A percentile compares a stretch with the other conserved stretches of the same genome.
These are phyloP conservation scores for Russula vinacea DNA, from an alignment of 768 basidiomycete genomes.

Conservation along the genomic window DNA sequence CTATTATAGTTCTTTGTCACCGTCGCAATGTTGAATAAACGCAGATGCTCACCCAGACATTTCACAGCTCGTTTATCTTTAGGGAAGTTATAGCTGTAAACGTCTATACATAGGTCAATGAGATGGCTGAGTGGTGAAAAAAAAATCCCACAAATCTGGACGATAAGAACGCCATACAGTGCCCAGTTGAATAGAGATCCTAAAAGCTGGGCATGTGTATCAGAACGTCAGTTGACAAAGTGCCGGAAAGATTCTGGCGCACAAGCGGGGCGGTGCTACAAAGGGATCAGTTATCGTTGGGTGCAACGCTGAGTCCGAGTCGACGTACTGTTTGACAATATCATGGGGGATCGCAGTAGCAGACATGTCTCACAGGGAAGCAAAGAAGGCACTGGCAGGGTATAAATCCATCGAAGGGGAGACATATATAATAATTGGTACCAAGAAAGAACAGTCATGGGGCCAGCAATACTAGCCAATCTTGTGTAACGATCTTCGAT, in stretches of 20 bases:
- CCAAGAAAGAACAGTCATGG: neutral
- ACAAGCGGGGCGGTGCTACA: conserved; percentile 19
- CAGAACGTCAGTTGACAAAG: neutral
- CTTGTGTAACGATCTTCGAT: neutral
- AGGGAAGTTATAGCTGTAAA: conserved; percentile 26
- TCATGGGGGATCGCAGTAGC: neutral
- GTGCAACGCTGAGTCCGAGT: too few relatives aligned
- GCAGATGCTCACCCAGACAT: conserved; percentile 2
- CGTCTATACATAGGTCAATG: conserved; percentile 11
- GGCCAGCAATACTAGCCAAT: too few relatives aligned
- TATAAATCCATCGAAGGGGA: neutral
- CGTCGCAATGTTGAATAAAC: neutral
- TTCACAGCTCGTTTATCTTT: conserved; percentile 2
- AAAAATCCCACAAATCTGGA: conserved; percentile 34
- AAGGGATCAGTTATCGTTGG: neutral
- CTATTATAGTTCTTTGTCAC: conserved; percentile 20
- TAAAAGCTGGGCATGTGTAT: conserved; percentile 7
- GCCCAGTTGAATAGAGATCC: conserved; percentile 32
- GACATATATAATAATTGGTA: neutral
- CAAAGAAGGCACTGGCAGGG: neutral
- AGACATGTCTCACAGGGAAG: neutral
- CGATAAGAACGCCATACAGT: conserved; percentile 34
- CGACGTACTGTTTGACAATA: conserved; percentile 1
- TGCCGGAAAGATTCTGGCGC: neutral
- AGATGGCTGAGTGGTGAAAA: neutral